A percentile compares a stretch with the other conserved stretches of the same genome.
Evolutionary conservation across 1,284 basidiomycete species (phyloP).

Genomic region (Leccinum griseonigrum): DNA sequence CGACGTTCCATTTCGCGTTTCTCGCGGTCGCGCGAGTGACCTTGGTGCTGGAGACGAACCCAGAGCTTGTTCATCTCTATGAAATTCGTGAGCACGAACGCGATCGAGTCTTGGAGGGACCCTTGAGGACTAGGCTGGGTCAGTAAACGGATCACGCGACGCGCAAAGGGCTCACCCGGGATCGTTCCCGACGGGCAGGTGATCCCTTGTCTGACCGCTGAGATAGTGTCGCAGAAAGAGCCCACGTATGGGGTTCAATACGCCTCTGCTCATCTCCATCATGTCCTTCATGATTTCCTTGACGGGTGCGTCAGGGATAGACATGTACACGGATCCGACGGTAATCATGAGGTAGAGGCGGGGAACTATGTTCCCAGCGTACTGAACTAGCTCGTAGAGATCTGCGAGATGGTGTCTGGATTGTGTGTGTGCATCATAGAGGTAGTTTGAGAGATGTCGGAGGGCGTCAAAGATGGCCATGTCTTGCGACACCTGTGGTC

Average conservation of each 20-base stretch:
- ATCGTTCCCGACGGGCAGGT: conserved; percentile 84
- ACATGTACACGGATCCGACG: conserved; percentile 97
- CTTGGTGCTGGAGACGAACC: conserved; percentile 95
- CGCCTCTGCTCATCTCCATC: conserved; percentile 98
- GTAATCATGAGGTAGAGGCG: conserved; percentile 97
- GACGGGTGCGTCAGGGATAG: conserved; percentile 89
- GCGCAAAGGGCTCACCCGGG: conserved; percentile 59
- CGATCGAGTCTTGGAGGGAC: conserved; percentile 89
- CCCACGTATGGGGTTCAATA: conserved; percentile 90
- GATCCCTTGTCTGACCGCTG: conserved; percentile 91
- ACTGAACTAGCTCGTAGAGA: conserved; percentile 96
- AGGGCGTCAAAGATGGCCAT: conserved; percentile 97
- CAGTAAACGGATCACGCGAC: background rate
- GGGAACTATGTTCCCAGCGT: conserved; percentile 92
- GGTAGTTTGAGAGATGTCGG: conserved; percentile 89
- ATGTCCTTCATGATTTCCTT: conserved; percentile 99
- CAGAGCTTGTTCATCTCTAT: conserved; percentile 99
- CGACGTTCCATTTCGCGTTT: conserved; percentile 93
- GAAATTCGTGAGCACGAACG: conserved; percentile 94
- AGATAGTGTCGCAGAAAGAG: conserved; percentile 93
- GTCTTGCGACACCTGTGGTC: conserved; percentile 46
- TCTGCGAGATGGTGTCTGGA: conserved; percentile 75
- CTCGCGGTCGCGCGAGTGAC: conserved; percentile 91
- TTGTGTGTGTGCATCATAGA: conserved; percentile 84
- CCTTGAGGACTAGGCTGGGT: conserved; percentile 63